Base-by-base conservation (phyloP, 2,329 filamentous ascomycete genomes). In the Hypoxylon sp. region DNA sequence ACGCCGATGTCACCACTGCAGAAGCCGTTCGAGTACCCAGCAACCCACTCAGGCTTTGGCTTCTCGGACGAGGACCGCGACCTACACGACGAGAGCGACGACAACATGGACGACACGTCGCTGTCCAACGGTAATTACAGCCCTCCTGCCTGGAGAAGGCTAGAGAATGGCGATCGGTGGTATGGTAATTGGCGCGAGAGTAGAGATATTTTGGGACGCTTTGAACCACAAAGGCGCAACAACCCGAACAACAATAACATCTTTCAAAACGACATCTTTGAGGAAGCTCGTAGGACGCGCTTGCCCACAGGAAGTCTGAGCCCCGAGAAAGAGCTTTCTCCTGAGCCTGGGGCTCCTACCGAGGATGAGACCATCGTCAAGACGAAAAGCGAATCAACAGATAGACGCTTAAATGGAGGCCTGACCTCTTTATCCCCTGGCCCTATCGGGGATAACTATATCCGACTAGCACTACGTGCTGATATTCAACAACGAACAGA, bases 401-500 rank as follows among this genome's bases (percentile, higher is more conserved):
- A 75, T 44, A 63, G 63, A 3, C 63, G 66, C 17, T 54, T 72
- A 19, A 68, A 69, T 44, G 65, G 70, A 48, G 71, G 66, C 9
- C 77, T 80, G 31, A 69, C 73, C 39, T 76, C 76, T 14, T 68
- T 75, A 51, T 72, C 73, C 44, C 74, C 77, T 35, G 77, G 76
- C 62, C 74, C 78, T 22, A 70, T 77, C 29, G 74, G 82, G 39
- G 84, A 88, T 26, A 88, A 88, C 68, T 88, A 95, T 81, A 93
- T 97, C 75, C 92, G 94, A 71, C 94, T 98, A 80, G 92, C 93
- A 56, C 86, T 97, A 68, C 90, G 92, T 74, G 92, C 94, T 68
- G 94, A 97, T 83, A 92, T 97, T 31, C 92, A 95, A 76, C 94
- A 97, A 77, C 89, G 92, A 62, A 93, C 91, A 51, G 93, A 95